phyloP scores from a whole-genome alignment of 352 stramenopile species.

The Globisporangium echinulatum region DNA sequence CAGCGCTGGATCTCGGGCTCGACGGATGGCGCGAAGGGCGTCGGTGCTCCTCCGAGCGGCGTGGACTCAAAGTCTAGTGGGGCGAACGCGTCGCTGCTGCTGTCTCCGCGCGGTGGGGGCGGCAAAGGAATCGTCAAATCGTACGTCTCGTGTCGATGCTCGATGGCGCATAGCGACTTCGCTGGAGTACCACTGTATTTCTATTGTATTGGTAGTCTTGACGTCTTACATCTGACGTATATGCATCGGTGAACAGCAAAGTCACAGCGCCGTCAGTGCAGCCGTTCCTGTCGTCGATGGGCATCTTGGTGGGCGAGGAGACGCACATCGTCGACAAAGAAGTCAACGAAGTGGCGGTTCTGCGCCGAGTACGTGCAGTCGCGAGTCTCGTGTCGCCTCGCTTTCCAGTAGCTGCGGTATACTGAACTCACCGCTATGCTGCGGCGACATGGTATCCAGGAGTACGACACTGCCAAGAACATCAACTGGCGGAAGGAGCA shows the following conservation, averaged over 20 bases:
- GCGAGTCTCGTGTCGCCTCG: not conserved
- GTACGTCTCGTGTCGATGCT: conserved; percentile 11
- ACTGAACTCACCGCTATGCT: not conserved
- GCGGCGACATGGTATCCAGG: conserved; percentile 19
- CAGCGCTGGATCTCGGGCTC: conserved; percentile 65
- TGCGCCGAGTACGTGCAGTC: conserved; percentile 38
- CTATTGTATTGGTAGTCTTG: too few species aligned
- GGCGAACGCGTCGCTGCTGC: conserved; percentile 20
- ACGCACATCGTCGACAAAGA: conserved; percentile 77
- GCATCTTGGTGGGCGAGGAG: conserved; percentile 66
- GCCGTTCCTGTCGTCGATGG: conserved; percentile 67
- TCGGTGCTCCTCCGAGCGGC: conserved; percentile 5
- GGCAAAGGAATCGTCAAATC: conserved; percentile 37
- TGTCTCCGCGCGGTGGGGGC: conserved; percentile 23
- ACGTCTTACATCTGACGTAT: too few species aligned
- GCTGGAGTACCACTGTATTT: too few species aligned
- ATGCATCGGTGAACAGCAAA: conserved; percentile 22
- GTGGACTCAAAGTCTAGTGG: conserved; percentile 25
- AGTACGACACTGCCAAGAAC: conserved; percentile 61
- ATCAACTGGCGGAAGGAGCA: conserved; percentile 61
- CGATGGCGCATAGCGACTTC: too few species aligned
- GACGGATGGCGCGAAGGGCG: conserved; percentile 3
- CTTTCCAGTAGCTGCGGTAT: not conserved
- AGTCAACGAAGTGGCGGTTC: conserved; percentile 60
- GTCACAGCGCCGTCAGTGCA: conserved; percentile 61